Conservation (phyloP, 1,284 basidiomycete genomes). For the Puccinia polysora region DNA sequence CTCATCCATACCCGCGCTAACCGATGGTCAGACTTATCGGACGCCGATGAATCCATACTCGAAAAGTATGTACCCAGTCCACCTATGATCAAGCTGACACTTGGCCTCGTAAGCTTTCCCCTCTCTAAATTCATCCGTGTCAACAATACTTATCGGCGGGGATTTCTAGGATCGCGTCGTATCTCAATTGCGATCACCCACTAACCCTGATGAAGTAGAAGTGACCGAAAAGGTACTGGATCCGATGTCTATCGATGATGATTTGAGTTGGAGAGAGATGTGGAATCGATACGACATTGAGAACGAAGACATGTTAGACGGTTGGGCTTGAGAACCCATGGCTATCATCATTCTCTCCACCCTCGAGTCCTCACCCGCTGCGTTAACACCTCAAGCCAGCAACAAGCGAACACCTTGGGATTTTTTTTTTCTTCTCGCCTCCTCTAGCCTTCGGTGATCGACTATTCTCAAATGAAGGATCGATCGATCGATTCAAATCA, state of each 20-base stretch:
- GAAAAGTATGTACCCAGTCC: slow-evolving; percentile 26
- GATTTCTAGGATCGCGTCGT: slow-evolving; percentile 24
- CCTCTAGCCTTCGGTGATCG: no score
- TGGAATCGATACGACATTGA: slow-evolving; percentile 11
- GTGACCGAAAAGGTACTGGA: slow-evolving; percentile 14
- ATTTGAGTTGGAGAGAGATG: slow-evolving; percentile 3
- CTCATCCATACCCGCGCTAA: neutral
- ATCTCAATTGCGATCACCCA: neutral
- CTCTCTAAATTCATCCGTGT: neutral
- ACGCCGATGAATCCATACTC: neutral
- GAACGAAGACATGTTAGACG: slow-evolving; percentile 15
- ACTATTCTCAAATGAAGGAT: no score
- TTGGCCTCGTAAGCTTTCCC: slow-evolving; percentile 31
- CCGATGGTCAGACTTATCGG: neutral
- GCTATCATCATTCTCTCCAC: neutral
- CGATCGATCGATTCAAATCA: no score
- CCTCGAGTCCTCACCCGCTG: no score
- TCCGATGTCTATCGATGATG: neutral
- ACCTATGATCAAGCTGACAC: slow-evolving; percentile 41
- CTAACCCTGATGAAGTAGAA: neutral
- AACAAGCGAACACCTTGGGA: no score
- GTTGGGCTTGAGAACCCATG: slow-evolving; percentile 31
- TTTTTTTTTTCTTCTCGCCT: no score
- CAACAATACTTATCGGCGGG: neutral
- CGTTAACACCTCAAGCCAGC: no score